phyloP scores from a whole-genome alignment of 208 protist species.

The Blastocrithidia nonstop region DNA sequence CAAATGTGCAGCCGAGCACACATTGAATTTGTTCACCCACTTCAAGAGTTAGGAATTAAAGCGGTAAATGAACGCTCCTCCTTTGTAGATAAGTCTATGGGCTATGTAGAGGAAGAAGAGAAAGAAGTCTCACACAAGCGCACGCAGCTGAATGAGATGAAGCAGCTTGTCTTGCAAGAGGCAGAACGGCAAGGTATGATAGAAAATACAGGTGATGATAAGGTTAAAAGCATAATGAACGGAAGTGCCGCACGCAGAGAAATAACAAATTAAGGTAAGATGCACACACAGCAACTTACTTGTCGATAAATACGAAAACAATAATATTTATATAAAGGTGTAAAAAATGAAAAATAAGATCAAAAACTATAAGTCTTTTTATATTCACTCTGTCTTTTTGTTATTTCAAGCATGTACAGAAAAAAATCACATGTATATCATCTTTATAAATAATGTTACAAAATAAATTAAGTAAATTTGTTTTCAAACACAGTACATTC shows the following conservation, averaged over 20 bases:
- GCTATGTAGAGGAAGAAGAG: constrained; percentile 68
- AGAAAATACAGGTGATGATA: constrained; percentile 1
- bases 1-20: constrained; percentile 22
- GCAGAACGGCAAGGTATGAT: constrained; percentile 25
- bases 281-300: too few relatives aligned
- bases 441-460: too few relatives aligned
- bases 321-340: too few relatives aligned
- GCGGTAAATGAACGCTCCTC: constrained; percentile 44
- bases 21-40: constrained; percentile 46
- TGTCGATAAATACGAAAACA: too few relatives aligned
- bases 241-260: not conserved
- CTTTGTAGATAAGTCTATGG: constrained; percentile 60
- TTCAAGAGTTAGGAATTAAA: constrained; percentile 56
- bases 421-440: not conserved
- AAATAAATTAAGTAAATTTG: too few relatives aligned
- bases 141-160: constrained; percentile 36
- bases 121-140: constrained; percentile 45
- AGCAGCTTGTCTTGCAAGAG: constrained; percentile 40
- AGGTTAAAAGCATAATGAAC: not conserved
- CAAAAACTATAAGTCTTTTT: too few relatives aligned
- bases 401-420: not conserved
- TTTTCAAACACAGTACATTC: too few relatives aligned
- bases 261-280: too few relatives aligned
- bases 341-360: too few relatives aligned
- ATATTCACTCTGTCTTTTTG: too few relatives aligned